These are phyloP conservation scores for Daldinia caldariorum DNA, from an alignment of 495 filamentous ascomycete genomes.

Conservation along the genomic window DNA sequence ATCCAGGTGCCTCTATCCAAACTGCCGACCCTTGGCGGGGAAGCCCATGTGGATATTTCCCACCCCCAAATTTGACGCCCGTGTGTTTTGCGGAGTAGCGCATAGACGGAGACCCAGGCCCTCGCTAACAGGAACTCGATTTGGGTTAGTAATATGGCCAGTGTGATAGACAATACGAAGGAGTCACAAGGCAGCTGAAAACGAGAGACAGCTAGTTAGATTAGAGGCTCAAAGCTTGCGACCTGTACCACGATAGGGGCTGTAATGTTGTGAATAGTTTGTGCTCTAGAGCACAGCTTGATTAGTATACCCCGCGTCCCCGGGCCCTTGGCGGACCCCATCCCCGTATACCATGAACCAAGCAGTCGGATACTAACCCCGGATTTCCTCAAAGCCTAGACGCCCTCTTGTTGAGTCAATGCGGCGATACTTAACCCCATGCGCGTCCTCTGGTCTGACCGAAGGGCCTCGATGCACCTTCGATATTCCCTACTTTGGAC, in stretches of 20 bases:
- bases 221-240: conserved; percentile 12
- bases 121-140: conserved; percentile 27
- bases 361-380: conserved; percentile 32
- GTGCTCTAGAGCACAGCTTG: not conserved
- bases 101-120: not conserved
- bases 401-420: conserved; percentile 2
- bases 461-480: not conserved
- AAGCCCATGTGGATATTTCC: conserved; percentile 34
- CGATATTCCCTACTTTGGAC: not conserved
- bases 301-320: conserved; percentile 28
- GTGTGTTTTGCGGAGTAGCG: conserved; percentile 34
- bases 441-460: not conserved
- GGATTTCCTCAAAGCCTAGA: conserved; percentile 16
- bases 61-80: conserved; percentile 23
- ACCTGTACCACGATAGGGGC: conserved; percentile 4
- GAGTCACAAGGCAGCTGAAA: not conserved
- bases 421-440: conserved; percentile 36
- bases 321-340: conserved; percentile 19
- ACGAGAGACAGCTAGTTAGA: not conserved
- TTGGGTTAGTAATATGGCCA: conserved; percentile 30
- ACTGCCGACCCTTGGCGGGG: conserved; percentile 45
- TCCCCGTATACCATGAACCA: conserved; percentile 24
- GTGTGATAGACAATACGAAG: conserved; percentile 9
- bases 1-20: conserved; percentile 23
- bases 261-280: no score